Evolutionary conservation across 164 flowering plant genomes (phyloP), one percentile per base, ranked within the genome.

Genomic region (Santalum album): DNA sequence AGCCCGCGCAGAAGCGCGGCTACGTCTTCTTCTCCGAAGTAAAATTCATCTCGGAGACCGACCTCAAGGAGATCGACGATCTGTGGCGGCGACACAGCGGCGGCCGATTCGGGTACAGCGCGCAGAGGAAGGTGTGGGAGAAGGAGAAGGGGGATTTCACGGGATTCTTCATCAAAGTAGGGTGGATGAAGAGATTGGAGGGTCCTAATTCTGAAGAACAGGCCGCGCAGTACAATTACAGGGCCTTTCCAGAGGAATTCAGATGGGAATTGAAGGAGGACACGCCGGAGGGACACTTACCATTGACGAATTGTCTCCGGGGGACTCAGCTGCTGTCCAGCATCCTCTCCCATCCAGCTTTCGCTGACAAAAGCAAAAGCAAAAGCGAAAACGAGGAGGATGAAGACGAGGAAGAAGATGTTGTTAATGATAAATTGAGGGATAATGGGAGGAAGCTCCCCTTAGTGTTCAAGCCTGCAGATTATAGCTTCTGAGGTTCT

Each of bases 111-210:
- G 98, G 98, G 27, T 91, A 91, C 80, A 84, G 95, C 43, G 87
- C 84, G 5, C 98, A 91, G 65, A 84, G 70, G 65, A 78, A 53
- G 61, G 72, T 88, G 21, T 86, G 86, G 84, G 63, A 74, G 46
- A 90, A 87, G 55, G 69, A 84, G 55, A 68, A 65, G 50, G 73
- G 51, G 32, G 96, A 92, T 54, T 92, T 86, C 81, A 73, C 90
- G 7, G 73, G 44, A 19, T 80, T 89, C 22, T 92, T 92, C 70
- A 32, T 78, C 60, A 85, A 70, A 43, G 76, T 83, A 16, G 90
- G 96, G 58, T 92, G 98, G 98, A 92, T 89, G 98, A 92, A 88
- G 82, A 78, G 75, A 71, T 91, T 92, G 6, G 96, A 84, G n/a
- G 77, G 89, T 1, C 6, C 34, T 9, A n/a, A n/a, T n/a, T 4